These are phyloP conservation scores for Solanum bukasovii DNA, from an alignment of 257 asterid genomes.

Conservation along the genomic window DNA sequence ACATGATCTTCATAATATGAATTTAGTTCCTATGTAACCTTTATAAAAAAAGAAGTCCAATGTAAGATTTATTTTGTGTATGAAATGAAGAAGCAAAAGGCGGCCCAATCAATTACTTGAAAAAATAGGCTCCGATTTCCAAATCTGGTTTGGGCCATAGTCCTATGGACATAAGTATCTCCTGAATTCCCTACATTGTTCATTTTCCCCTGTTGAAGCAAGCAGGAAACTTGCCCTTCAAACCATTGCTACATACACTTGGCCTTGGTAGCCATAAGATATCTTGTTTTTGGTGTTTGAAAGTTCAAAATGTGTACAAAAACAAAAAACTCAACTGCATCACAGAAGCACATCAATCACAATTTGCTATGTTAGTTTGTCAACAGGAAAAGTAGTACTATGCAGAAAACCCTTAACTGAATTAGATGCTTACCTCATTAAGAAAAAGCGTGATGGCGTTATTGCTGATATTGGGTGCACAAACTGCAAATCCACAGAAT, in stretches of 20 bases:
- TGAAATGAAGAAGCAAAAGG: neutral
- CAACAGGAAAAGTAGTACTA: neutral
- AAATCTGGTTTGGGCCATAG: neutral
- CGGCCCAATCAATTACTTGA: neutral
- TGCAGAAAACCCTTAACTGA: slow-evolving; percentile 33
- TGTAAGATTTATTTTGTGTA: neutral
- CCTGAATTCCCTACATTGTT: neutral
- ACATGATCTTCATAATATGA: neutral
- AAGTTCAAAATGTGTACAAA: neutral
- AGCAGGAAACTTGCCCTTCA: neutral
- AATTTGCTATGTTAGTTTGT: neutral
- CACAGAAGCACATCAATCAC: neutral
- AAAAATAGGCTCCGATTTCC: neutral
- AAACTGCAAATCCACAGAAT: slow-evolving; percentile 48
- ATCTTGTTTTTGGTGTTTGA: neutral
- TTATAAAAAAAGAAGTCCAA: neutral
- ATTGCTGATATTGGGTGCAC: slow-evolving; percentile 80
- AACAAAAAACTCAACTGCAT: neutral
- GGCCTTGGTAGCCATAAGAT: neutral
- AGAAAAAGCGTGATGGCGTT: slow-evolving; percentile 50
- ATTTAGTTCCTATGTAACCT: neutral
- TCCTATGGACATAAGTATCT: neutral
- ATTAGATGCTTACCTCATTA: slow-evolving; percentile 65
- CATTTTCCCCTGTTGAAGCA: neutral
- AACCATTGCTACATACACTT: neutral